Evolutionary conservation across 176 grass and related monocot genomes (phyloP).

Genomic region (Musa troglodytarum): DNA sequence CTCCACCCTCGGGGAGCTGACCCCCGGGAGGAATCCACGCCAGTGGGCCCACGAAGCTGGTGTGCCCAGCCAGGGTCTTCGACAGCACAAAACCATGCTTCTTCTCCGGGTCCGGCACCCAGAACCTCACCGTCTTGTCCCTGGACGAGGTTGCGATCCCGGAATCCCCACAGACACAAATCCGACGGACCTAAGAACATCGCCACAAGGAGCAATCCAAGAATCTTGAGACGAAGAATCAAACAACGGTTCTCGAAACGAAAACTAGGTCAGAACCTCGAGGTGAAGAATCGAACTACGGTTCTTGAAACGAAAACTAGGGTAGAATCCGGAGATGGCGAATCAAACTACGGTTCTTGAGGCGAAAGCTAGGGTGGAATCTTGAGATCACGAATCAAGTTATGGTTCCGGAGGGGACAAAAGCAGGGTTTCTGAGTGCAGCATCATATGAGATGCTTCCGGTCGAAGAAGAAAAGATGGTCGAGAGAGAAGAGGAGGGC

Average conservation of each 20-base stretch:
- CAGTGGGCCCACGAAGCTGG: conserved; percentile 80
- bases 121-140: conserved; percentile 64
- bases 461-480: conserved; percentile 20
- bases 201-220: not conserved
- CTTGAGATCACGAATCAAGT: too few species aligned
- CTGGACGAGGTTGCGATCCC: conserved; percentile 83
- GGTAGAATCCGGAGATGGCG: not conserved
- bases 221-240: not conserved
- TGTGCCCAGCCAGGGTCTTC: conserved; percentile 74
- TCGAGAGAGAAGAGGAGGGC: conserved; percentile 11
- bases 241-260: not conserved
- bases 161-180: conserved; percentile 77
- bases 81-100: conserved; percentile 50
- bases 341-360: not conserved
- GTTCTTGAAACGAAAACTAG: not conserved
- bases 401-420: too few species aligned
- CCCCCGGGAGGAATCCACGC: conserved; percentile 70
- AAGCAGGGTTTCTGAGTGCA: too few species aligned
- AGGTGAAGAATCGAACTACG: not conserved
- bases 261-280: not conserved
- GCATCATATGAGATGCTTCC: too few species aligned
- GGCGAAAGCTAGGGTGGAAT: not conserved
- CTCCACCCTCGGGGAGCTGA: conserved; percentile 59
- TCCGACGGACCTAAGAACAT: conserved; percentile 62
- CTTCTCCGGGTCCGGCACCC: conserved; percentile 43